Base-by-base conservation (phyloP, 2,329 filamentous ascomycete species). In the Alternaria angustiovoidea region DNA sequence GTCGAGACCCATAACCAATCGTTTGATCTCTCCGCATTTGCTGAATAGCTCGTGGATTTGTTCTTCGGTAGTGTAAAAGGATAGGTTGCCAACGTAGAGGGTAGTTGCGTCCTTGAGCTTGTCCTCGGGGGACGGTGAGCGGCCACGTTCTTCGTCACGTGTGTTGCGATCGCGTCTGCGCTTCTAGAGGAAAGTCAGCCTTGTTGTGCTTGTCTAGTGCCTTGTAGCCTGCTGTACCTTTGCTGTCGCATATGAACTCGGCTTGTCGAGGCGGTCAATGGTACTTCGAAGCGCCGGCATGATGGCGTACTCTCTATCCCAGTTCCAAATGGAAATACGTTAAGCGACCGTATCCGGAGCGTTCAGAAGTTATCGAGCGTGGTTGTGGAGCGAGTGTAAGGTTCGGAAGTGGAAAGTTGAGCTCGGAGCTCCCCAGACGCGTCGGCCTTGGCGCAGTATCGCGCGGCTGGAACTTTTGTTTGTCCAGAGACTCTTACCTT, bases 1-100 rank as follows among this genome's bases (percentile, higher is more conserved):
- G 78, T 99, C 95, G 53, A 99, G 88, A 51, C 95, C 95, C 95
- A 99, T 99, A 67, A 99, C 88, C 48, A 99, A 88, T 28, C 95
- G 92, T 82, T 99, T 99, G 81, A 99, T 96, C 83, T 98, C 95
- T 73, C 95, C 95, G 80, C 93, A 90, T 77, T 97, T 97, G 61
- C 91, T 89, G 80, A 97, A 97, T 48, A 97, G 88, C 81, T 98
- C 94, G 80, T 98, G 94, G 61, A 99, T 97, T 79, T 99, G 95
- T 82, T 99, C 95, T 79, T 99, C 95, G 57, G 95, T 99, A 24
- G 95, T 99, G 85, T 97, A 97, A 83, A 97, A 97, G 41, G 94
- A 96, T 87, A 99, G 85, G 79, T 99, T 99, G 73, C 95, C 95
- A 47, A 99, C 94, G 76, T 99, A 99, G 77, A 99, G 91, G 0